These are phyloP conservation scores for Rhynchospora pubera DNA, from an alignment of 176 grass and related monocot genomes.

Conservation along the genomic window DNA sequence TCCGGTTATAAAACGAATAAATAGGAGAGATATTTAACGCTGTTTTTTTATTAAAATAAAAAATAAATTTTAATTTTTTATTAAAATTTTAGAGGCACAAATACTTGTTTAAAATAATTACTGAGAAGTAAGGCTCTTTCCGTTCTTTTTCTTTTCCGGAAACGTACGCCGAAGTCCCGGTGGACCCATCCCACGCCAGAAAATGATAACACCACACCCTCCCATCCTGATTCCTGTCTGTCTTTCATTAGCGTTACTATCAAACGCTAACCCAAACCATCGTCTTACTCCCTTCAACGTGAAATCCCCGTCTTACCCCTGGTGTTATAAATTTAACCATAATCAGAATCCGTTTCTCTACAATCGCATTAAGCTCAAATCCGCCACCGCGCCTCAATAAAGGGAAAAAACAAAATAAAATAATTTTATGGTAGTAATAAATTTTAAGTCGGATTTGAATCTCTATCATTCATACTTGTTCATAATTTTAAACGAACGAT, in stretches of 20 bases:
- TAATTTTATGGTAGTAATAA: too few relatives aligned
- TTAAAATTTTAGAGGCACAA: too few relatives aligned
- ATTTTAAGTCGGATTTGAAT: too few relatives aligned
- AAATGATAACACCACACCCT: background rate
- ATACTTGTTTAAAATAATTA: too few relatives aligned
- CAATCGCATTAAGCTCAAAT: background rate
- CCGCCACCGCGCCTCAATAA: background rate
- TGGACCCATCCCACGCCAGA: conserved; percentile 25
- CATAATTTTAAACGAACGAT: too few relatives aligned
- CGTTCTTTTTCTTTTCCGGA: background rate
- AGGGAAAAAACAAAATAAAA: too few relatives aligned
- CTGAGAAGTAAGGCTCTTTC: background rate
- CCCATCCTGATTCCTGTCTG: background rate
- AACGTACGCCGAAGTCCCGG: conserved; percentile 18
- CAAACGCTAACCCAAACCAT: background rate
- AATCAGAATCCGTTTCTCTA: background rate
- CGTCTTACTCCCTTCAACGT: background rate
- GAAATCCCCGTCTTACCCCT: conserved; percentile 29
- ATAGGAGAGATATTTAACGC: too few relatives aligned
- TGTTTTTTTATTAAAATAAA: too few relatives aligned
- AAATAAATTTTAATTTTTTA: too few relatives aligned
- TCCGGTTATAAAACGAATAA: too few relatives aligned
- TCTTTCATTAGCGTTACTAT: conserved; percentile 4
- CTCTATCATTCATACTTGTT: too few relatives aligned
- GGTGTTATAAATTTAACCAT: background rate